These are phyloP conservation scores for Xylariaceae sp. DNA, from an alignment of 2,329 filamentous ascomycete genomes.

Conservation along the genomic window DNA sequence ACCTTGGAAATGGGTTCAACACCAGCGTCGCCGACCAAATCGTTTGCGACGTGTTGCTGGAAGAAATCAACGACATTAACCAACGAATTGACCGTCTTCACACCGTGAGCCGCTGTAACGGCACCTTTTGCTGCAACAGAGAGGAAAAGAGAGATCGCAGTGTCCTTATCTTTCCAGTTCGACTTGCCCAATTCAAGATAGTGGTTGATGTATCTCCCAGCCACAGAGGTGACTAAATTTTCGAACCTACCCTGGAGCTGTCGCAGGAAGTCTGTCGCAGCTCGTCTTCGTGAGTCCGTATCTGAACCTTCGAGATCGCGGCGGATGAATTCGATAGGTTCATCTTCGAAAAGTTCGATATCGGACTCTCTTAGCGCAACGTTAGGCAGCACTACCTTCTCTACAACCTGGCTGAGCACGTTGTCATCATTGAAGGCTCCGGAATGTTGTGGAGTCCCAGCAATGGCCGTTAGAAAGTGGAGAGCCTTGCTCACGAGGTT, in stretches of 20 bases:
- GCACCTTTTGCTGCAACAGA: slow-evolving; percentile 92
- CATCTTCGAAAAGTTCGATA: slow-evolving; percentile 94
- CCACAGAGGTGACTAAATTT: slow-evolving; percentile 81
- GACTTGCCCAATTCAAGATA: slow-evolving; percentile 80
- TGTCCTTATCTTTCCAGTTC: slow-evolving; percentile 98
- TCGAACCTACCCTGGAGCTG: slow-evolving; percentile 91
- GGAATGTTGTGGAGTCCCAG: slow-evolving; percentile 77
- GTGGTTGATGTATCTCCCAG: slow-evolving; percentile 83
- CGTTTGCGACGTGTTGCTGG: slow-evolving; percentile 87
- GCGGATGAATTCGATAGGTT: slow-evolving; percentile 97
- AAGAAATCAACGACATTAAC: slow-evolving; percentile 96
- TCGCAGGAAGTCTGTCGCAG: slow-evolving; percentile 92
- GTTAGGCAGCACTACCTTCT: slow-evolving; percentile 95
- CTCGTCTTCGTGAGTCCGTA: slow-evolving; percentile 87
- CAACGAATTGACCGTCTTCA: slow-evolving; percentile 85
- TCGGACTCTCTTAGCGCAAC: slow-evolving; percentile 91
- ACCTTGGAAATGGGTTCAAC: slow-evolving; percentile 90
- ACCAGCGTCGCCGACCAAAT: slow-evolving; percentile 73
- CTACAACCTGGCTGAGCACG: slow-evolving; percentile 83
- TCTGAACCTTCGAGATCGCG: slow-evolving; percentile 95
- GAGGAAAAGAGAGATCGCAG: slow-evolving; percentile 94
- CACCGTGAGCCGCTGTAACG: slow-evolving; percentile 85
- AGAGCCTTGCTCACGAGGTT: slow-evolving; percentile 91
- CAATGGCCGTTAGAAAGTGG: slow-evolving; percentile 91
- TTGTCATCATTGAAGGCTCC: slow-evolving; percentile 82